Conservation (phyloP, 2,329 filamentous ascomycete genomes). For the Xylaria digitata region DNA sequence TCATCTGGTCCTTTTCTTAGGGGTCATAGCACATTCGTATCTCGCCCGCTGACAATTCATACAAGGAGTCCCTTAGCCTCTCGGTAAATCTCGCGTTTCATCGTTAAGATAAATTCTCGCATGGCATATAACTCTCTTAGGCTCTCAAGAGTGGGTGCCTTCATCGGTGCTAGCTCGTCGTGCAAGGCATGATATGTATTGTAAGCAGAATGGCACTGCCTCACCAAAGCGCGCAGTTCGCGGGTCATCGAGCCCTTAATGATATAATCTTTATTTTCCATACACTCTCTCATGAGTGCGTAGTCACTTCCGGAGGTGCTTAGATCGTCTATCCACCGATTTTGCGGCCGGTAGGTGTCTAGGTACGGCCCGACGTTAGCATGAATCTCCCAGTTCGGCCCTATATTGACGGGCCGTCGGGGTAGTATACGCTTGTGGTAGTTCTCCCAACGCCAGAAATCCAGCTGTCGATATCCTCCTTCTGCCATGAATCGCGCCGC, state of each 20-base stretch:
- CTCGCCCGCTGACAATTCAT: background rate
- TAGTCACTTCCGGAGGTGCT: conserved; percentile 9
- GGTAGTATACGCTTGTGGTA: background rate
- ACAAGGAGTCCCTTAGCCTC: conserved; percentile 20
- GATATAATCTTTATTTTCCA: background rate
- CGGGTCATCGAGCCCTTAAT: conserved; percentile 17
- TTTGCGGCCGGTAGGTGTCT: conserved; percentile 34
- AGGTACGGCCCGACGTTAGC: conserved; percentile 38
- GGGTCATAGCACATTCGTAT: background rate
- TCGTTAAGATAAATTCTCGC: conserved; percentile 32
- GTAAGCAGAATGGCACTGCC: conserved; percentile 21
- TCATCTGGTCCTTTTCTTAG: too few relatives aligned
- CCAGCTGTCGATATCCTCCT: conserved; percentile 19
- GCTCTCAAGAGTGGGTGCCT: background rate
- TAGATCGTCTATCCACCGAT: conserved; percentile 6
- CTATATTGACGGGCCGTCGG: conserved; percentile 12
- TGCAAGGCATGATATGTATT: conserved; percentile 20
- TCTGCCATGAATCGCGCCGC: conserved; percentile 11
- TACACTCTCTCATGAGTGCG: conserved; percentile 2
- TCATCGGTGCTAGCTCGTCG: conserved; percentile 14
- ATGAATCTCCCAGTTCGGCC: conserved; percentile 27
- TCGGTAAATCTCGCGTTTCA: conserved; percentile 32
- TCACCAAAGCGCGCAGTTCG: conserved; percentile 18
- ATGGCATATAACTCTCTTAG: conserved; percentile 25
- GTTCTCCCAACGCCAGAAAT: conserved; percentile 32